Conservation (phyloP, 371 early-diverging fungal genomes). For the Syncephalastrum monosporum region DNA sequence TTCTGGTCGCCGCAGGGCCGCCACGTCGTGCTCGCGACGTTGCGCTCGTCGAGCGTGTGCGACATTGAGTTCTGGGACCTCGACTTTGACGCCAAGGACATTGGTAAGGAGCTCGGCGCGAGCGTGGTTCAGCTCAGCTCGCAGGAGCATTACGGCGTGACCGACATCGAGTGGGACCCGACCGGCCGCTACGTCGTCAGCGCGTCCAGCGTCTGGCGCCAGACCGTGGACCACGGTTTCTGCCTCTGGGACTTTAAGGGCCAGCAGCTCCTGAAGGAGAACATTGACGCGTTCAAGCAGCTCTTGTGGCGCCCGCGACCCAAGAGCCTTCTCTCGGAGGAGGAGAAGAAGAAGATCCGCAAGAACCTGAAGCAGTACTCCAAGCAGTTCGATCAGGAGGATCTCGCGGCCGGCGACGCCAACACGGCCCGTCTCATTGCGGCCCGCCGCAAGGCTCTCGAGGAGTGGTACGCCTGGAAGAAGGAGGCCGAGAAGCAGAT, state of each 20-base stretch:
- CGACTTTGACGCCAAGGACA: constrained; percentile 70
- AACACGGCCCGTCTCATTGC: constrained; percentile 70
- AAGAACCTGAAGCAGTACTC: constrained; percentile 91
- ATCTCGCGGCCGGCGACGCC: constrained; percentile 70
- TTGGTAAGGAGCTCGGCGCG: constrained; percentile 48
- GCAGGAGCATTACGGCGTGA: constrained; percentile 91
- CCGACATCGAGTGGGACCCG: constrained; percentile 98
- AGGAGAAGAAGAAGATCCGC: constrained; percentile 83
- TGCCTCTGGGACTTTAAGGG: constrained; percentile 93
- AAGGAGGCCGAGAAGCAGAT: constrained; percentile 61
- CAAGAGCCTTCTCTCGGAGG: constrained; percentile 72
- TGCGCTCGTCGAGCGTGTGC: constrained; percentile 76
- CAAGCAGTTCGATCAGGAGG: constrained; percentile 87
- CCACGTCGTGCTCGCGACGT: constrained; percentile 85
- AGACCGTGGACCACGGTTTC: constrained; percentile 84
- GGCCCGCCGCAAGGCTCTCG: constrained; percentile 72
- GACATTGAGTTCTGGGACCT: constrained; percentile 94
- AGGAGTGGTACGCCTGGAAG: constrained; percentile 84
- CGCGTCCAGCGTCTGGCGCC: constrained; percentile 87
- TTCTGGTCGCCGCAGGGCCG: constrained; percentile 98
- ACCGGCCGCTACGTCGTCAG: constrained; percentile 93
- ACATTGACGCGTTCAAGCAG: constrained; percentile 87
- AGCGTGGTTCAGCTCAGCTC: constrained; percentile 63
- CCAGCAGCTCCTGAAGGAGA: constrained; percentile 71
- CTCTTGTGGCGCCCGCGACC: constrained; percentile 96